A percentile compares a stretch with the other conserved stretches of the same genome.
Evolutionary conservation across 1,139 yeast species (phyloP).

Genomic region (Geotrichum reessii): DNA sequence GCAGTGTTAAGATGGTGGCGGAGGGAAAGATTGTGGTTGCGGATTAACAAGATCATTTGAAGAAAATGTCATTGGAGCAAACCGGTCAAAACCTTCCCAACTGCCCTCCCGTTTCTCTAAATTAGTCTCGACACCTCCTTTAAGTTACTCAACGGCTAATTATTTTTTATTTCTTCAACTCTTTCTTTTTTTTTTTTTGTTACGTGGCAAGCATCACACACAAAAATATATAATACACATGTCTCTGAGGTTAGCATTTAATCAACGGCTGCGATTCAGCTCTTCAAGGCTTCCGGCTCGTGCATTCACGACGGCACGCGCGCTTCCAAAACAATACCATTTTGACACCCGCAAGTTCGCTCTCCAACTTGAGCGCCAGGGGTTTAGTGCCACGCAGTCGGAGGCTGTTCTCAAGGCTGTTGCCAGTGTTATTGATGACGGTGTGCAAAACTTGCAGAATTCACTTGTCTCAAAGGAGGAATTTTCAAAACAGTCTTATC

Average conservation of each 20-base stretch:
- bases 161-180: not conserved
- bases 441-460: conserved; percentile 66
- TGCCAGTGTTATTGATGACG: conserved; percentile 73
- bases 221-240: not conserved
- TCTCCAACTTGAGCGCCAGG: conserved; percentile 58
- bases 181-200: not conserved
- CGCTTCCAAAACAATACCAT: conserved; percentile 33
- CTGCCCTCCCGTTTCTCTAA: not conserved
- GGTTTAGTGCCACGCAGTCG: conserved; percentile 72
- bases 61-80: conserved; percentile 2
- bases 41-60: not conserved
- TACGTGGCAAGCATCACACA: not conserved
- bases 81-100: not conserved
- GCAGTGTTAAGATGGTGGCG: not conserved
- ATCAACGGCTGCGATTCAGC: not conserved
- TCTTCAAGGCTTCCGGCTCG: not conserved
- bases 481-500: conserved; percentile 78
- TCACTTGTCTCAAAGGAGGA: conserved; percentile 79
- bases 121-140: not conserved
- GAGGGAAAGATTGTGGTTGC: not conserved
- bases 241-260: not conserved
- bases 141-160: not conserved
- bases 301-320: not conserved
- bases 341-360: conserved; percentile 80
- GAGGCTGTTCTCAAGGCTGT: conserved; percentile 74